These are phyloP conservation scores for Syncephalastrum racemosum DNA, from an alignment of 371 early-diverging fungal species.

Conservation along the genomic window DNA sequence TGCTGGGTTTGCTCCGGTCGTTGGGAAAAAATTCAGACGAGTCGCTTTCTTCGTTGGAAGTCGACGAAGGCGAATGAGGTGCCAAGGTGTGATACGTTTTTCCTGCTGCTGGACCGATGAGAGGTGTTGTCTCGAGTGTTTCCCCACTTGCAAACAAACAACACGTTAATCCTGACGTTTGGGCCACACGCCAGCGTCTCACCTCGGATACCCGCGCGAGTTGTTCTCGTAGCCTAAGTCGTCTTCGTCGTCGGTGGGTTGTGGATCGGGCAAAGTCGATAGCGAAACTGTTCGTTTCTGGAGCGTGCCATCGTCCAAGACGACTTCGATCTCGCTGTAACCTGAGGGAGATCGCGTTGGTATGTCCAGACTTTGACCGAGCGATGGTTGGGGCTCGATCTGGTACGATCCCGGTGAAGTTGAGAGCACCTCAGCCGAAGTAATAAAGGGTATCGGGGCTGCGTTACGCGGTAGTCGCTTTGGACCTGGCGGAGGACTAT, in stretches of 20 bases:
- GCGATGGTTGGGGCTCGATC: conserved; percentile 6
- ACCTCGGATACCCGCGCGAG: conserved; percentile 3
- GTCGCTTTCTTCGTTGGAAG: not conserved
- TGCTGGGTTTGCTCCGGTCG: too few species aligned
- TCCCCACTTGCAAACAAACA: too few species aligned
- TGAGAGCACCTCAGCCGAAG: not conserved
- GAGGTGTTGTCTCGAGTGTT: too few species aligned
- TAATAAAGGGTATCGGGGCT: conserved; percentile 6
- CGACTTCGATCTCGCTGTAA: conserved; percentile 27
- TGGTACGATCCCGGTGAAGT: not conserved
- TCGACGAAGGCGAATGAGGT: not conserved
- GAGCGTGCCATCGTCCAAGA: conserved; percentile 31
- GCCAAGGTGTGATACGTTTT: too few species aligned
- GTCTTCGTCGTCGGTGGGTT: conserved; percentile 9
- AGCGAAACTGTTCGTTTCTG: conserved; percentile 27
- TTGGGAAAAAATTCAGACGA: not conserved
- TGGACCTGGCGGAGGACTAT: too few species aligned
- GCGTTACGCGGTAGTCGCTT: conserved; percentile 6
- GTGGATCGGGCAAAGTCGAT: conserved; percentile 21
- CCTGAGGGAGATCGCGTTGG: conserved; percentile 13
- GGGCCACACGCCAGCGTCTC: not conserved
- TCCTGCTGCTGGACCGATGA: too few species aligned
- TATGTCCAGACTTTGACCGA: conserved; percentile 5
- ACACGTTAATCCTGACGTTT: too few species aligned
- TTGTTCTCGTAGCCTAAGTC: not conserved